Base-by-base conservation (phyloP, 108 stramenopile genomes). In the Nitzschia sp. region DNA sequence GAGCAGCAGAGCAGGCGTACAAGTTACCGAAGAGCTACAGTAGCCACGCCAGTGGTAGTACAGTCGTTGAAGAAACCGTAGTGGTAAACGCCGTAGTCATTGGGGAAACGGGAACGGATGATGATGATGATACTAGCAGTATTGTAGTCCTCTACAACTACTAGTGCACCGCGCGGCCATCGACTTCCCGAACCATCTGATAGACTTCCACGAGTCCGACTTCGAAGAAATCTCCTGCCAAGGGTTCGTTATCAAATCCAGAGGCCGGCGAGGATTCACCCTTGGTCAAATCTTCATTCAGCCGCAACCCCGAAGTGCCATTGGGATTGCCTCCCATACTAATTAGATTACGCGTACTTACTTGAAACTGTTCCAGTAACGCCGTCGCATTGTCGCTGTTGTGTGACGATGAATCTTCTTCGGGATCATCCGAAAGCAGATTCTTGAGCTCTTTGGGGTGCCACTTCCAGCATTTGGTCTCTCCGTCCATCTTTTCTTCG, bases 201-300 rank as follows among this genome's bases (percentile, higher is more conserved):
- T 93, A 93, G 0, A 87, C 88, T 84, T 93, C 92, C 46, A 93
- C 72, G 3, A 84, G 31, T 27, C 89, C 92, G 48, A 93, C 66
- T 17, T 90, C 86, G 63, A 93, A 93, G 30, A 69, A 70, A 22
- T 74, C 69, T 19, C 57, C 56, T 1, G 26, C 29, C 38, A 93
- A 66, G 30, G 87, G 88, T 50, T 91, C 86, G 63, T 91, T 93
- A 6, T 85, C 77, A 66, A 91, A 93, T 15, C 89, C 92, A 34
- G 73, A 61, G 0, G 92, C 87, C 0, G 74, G 34, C 16, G 82
- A 63, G 34, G 86, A 84, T 69, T 85, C 85, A 0, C 83, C 93
- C 56, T 68, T 76, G 33, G 80, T 86, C 48, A 94, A 45, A 57
- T 94, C 93, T 71, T 91, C 84, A 64, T 94, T 88, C 36, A 94